phyloP scores from a whole-genome alignment of 257 asterid species.

The Penstemon newberryi region DNA sequence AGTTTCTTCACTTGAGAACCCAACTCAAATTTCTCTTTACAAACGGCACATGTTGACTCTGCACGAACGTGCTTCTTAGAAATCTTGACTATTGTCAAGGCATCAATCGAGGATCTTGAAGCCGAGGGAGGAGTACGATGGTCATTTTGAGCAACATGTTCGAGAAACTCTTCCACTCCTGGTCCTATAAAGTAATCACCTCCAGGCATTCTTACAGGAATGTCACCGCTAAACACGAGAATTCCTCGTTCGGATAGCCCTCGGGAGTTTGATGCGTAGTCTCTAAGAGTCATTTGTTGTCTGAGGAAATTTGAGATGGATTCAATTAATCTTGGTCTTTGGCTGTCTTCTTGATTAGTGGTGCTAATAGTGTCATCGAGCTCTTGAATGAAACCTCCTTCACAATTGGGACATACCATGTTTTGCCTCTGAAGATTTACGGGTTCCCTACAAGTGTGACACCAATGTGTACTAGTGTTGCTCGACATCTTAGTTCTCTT shows the following conservation, averaged over 20 bases:
- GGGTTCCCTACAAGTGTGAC: constrained; percentile 76
- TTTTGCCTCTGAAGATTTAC: constrained; percentile 45
- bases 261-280: constrained; percentile 32
- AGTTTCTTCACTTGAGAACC: constrained; percentile 66
- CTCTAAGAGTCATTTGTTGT: constrained; percentile 52
- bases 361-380: constrained; percentile 55
- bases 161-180: constrained; percentile 80
- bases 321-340: constrained; percentile 77
- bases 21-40: constrained; percentile 76
- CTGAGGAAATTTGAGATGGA: constrained; percentile 69
- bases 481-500: constrained; percentile 53
- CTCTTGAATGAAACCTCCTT: constrained; percentile 77
- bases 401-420: constrained; percentile 58
- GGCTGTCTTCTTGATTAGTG: constrained; percentile 46
- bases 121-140: constrained; percentile 74
- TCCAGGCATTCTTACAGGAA: constrained; percentile 77
- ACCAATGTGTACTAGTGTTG: constrained; percentile 73
- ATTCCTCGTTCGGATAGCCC: constrained; percentile 36
- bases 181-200: constrained; percentile 87
- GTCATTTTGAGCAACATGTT: constrained; percentile 50
- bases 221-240: constrained; percentile 82
- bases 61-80: constrained; percentile 71
- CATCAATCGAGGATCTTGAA: constrained; percentile 66
- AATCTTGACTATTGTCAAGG: constrained; percentile 71
- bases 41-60: constrained; percentile 77